A percentile compares a stretch with the other conserved stretches of the same genome.
phyloP scores from a whole-genome alignment of 345 rosid species.

The Dovyalis caffra region DNA sequence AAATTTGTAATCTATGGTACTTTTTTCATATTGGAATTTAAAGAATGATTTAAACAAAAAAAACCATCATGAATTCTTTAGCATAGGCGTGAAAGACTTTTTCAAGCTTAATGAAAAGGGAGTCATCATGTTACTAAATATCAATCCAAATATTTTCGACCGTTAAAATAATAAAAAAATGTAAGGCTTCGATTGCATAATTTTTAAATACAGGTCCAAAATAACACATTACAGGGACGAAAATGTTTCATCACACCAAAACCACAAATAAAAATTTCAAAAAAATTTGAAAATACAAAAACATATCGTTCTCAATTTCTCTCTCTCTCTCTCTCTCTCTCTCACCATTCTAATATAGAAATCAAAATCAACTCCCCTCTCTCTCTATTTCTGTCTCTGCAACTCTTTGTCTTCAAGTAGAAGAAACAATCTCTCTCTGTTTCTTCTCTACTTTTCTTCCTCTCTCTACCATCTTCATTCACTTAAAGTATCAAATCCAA shows the following conservation, averaged over 20 bases:
- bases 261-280: constrained; percentile 6
- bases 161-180: too few species aligned
- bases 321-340: not conserved
- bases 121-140: too few species aligned
- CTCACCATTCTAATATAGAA: not conserved
- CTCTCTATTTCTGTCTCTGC: constrained; percentile 33
- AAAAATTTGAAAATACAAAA: constrained; percentile 15
- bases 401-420: constrained; percentile 62
- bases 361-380: constrained; percentile 7
- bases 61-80: too few species aligned
- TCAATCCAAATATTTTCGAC: too few species aligned
- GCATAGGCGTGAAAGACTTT: too few species aligned
- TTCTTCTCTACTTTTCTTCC: constrained; percentile 4
- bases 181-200: not conserved
- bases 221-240: not conserved
- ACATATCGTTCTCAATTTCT: constrained; percentile 25
- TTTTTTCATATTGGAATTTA: too few species aligned
- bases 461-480: not conserved
- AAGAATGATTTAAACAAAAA: too few species aligned
- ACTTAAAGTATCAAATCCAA: constrained; percentile 18
- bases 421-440: constrained; percentile 51
- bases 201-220: not conserved
- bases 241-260: not conserved
- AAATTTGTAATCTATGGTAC: too few species aligned
- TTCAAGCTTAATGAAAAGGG: too few species aligned